phyloP scores from a whole-genome alignment of 345 rosid genomes.

The Rubroshorea leprosula region DNA sequence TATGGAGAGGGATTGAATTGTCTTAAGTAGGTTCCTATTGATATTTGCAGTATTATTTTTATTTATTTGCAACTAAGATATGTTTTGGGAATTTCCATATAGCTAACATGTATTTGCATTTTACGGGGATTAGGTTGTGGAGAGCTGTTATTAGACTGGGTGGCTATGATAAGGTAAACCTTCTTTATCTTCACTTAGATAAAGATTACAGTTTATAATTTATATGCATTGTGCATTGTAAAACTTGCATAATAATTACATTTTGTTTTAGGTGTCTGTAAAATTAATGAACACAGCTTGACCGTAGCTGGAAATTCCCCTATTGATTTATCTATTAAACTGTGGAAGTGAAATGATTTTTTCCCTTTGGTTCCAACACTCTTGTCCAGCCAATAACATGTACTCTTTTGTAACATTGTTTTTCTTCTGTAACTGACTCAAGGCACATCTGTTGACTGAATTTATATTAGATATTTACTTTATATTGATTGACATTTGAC shows the following conservation, averaged over 20 bases:
- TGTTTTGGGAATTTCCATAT: constrained; percentile 1
- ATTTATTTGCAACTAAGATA: background rate
- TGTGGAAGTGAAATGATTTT: too few species aligned
- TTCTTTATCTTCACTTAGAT: background rate
- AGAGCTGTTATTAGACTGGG: constrained; percentile 62
- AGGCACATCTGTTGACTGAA: background rate
- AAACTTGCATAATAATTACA: background rate
- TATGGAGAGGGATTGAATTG: constrained; percentile 65
- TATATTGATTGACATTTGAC: background rate
- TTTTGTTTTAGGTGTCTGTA: background rate
- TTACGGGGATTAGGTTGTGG: constrained; percentile 49
- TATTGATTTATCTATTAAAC: background rate
- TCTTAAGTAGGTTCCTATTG: constrained; percentile 45
- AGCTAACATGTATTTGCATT: constrained; percentile 13
- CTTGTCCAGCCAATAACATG: background rate
- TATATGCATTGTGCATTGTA: background rate
- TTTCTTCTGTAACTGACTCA: background rate
- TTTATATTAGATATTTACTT: too few species aligned
- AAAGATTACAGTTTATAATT: background rate
- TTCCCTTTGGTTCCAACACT: background rate
- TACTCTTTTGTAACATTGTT: background rate
- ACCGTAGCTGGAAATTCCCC: constrained; percentile 2
- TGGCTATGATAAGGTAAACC: constrained; percentile 64
- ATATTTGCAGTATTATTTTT: background rate
- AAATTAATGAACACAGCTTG: background rate